Percentiles rank a stretch among this genome's conserved stretches.
These are phyloP conservation scores for Eustoma russellianum DNA, from an alignment of 257 asterid species.

Conservation along the genomic window DNA sequence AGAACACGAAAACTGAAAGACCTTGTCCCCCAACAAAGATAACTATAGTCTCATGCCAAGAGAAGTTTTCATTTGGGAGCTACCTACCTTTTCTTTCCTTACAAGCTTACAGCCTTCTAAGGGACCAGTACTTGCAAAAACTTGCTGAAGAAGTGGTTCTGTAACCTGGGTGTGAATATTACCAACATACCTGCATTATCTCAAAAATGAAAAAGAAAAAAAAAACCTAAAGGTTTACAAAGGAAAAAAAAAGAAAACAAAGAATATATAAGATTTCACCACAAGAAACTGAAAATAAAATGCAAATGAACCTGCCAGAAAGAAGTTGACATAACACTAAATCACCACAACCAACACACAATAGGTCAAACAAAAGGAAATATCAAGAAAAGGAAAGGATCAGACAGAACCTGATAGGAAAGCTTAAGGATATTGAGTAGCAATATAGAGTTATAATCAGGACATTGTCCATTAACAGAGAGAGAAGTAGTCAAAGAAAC, in stretches of 20 bases:
- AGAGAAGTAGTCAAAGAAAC: slow-evolving; percentile 30
- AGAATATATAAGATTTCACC: slow-evolving; percentile 3
- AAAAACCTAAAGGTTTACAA: slow-evolving; percentile 18
- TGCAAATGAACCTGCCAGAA: slow-evolving; percentile 2
- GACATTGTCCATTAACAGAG: too few species aligned
- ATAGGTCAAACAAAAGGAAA: too few species aligned
- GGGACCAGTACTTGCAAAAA: slow-evolving; percentile 77
- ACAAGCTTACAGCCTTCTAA: slow-evolving; percentile 85
- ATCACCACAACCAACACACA: too few species aligned
- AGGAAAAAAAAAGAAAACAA: slow-evolving; percentile 10
- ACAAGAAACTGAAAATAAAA: not conserved
- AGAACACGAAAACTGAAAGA: too few species aligned
- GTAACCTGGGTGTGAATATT: slow-evolving; percentile 78
- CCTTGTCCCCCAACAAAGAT: too few species aligned
- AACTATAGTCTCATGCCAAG: too few species aligned
- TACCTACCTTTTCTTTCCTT: slow-evolving; percentile 70
- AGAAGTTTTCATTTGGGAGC: too few species aligned
- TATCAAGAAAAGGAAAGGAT: too few species aligned
- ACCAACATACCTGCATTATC: slow-evolving; percentile 89
- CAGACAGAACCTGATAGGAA: too few species aligned
- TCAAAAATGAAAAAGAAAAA: slow-evolving; percentile 22
- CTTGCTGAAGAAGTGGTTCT: slow-evolving; percentile 88
- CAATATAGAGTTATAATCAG: too few species aligned
- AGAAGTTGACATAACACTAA: too few species aligned
- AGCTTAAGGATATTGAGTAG: too few species aligned